Evolutionary conservation across 169 alveolate species (phyloP), one percentile per base, ranked within the genome.

Genomic region (Amoebophrya sp.): DNA sequence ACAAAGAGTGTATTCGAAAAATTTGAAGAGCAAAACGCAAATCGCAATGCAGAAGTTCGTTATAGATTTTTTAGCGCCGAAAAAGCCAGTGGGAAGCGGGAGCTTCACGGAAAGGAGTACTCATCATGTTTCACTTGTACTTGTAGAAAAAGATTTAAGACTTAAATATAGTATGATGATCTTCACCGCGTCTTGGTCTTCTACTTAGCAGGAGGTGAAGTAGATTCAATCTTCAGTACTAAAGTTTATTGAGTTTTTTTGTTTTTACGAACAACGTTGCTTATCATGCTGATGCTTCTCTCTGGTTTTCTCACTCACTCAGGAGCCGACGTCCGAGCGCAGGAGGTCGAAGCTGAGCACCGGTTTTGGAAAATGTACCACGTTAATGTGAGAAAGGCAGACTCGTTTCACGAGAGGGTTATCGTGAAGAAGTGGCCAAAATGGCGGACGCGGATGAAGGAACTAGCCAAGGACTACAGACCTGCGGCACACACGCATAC

Each of bases 331-430:
- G 36, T 65, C 83, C 83, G n/a, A 65, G 83, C 83, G 2, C 38
- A 29, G 83, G 83, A 65, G 83, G 39, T 29, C 26, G 83, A 1
- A 36, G 83, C 83, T 18, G 83, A 65, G 83, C 38, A 65, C 3
- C 83, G 83, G 26, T 65, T 65, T 18, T 65, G 83, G 83, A 65
- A 65, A 29, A 65, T 65, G 83, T 65, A 65, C n/a, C 83, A 65
- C 26, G 83, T 65, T 29, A 36, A 65, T 26, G 83, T 65, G 83
- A 65, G n/a, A 26, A 65, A 65, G 83, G 83, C 83, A 10, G 83
- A 65, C 83, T 65, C 83, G 36, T 65, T 26, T 65, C 83, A 65
- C 83, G 83, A 65, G 83, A 65, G n/a, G 26, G 2, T 65, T 10
- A 29, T 65, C 2, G 1, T 36, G 36, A 65, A 65, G 26, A 65